phyloP scores from a whole-genome alignment of 345 rosid genomes.

The Citrus medica region DNA sequence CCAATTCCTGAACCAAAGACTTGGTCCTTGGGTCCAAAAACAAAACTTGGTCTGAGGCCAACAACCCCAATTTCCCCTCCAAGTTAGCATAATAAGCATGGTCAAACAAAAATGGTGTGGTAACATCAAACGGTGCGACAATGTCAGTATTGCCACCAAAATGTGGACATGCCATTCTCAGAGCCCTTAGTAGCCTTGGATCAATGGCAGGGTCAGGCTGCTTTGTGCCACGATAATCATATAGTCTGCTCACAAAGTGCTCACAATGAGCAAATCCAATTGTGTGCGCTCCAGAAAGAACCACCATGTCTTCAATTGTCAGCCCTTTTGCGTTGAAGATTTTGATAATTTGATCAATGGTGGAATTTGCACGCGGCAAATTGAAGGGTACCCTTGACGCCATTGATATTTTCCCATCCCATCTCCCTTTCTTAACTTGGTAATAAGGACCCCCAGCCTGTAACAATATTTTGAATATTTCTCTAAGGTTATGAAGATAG shows the following conservation, averaged over 20 bases:
- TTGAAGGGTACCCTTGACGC: slow-evolving; percentile 51
- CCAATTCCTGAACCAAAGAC: slow-evolving; percentile 47
- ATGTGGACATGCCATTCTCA: slow-evolving; percentile 65
- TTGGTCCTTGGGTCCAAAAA: slow-evolving; percentile 58
- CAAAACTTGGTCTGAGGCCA: slow-evolving; percentile 64
- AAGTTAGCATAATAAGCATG: slow-evolving; percentile 59
- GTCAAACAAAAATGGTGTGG: slow-evolving; percentile 73
- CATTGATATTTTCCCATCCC: slow-evolving; percentile 71
- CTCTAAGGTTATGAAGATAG: neutral
- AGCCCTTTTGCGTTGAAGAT: slow-evolving; percentile 75
- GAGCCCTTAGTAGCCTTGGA: slow-evolving; percentile 60
- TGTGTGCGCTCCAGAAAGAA: slow-evolving; percentile 81
- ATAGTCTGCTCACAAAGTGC: slow-evolving; percentile 55
- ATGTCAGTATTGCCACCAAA: slow-evolving; percentile 47
- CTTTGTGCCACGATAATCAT: slow-evolving; percentile 51
- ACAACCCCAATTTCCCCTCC: slow-evolving; percentile 52
- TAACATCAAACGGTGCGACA: slow-evolving; percentile 64
- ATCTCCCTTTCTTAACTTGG: slow-evolving; percentile 76
- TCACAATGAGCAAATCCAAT: slow-evolving; percentile 82
- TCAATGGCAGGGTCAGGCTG: slow-evolving; percentile 60
- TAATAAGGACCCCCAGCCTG: slow-evolving; percentile 84
- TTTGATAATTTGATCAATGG: slow-evolving; percentile 57
- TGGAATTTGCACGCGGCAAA: slow-evolving; percentile 64
- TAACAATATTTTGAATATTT: neutral
- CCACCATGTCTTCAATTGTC: slow-evolving; percentile 56